These are phyloP conservation scores for Carpinus fangiana DNA, from an alignment of 306 rosid species.

Conservation along the genomic window DNA sequence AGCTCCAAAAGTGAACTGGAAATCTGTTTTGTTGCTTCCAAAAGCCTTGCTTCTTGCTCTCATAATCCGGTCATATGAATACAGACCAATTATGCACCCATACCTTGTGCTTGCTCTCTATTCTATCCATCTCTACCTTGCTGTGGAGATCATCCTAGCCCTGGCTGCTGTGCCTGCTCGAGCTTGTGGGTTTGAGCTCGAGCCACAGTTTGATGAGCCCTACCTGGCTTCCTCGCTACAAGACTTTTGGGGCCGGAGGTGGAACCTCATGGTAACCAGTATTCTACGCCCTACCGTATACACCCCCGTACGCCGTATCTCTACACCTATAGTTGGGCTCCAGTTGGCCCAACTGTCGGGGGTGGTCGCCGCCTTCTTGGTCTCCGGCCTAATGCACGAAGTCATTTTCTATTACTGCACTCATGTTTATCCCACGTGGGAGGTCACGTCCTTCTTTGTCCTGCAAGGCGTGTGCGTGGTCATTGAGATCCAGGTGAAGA, in stretches of 20 bases:
- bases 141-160: slow-evolving; percentile 43
- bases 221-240: slow-evolving; percentile 65
- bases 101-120: slow-evolving; percentile 33
- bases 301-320: slow-evolving; percentile 18
- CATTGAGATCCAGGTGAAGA: slow-evolving; percentile 57
- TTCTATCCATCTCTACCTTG: slow-evolving; percentile 54
- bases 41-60: slow-evolving; percentile 39
- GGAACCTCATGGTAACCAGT: slow-evolving; percentile 73
- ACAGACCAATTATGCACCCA: slow-evolving; percentile 38
- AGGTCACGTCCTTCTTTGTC: slow-evolving; percentile 67
- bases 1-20: not conserved
- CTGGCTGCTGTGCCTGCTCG: slow-evolving; percentile 36
- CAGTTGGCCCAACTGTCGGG: slow-evolving; percentile 18
- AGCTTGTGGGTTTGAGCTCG: slow-evolving; percentile 34
- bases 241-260: slow-evolving; percentile 84
- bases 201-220: slow-evolving; percentile 70
- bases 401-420: slow-evolving; percentile 55
- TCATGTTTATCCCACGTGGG: slow-evolving; percentile 75
- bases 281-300: slow-evolving; percentile 53
- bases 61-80: slow-evolving; percentile 30
- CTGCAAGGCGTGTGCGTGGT: slow-evolving; percentile 54
- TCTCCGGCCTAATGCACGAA: slow-evolving; percentile 74
- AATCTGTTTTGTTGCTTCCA: not conserved
- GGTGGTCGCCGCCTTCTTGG: slow-evolving; percentile 35
- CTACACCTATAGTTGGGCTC: slow-evolving; percentile 2